phyloP scores from a whole-genome alignment of 1,284 basidiomycete genomes.

The Vanrija sp. region DNA sequence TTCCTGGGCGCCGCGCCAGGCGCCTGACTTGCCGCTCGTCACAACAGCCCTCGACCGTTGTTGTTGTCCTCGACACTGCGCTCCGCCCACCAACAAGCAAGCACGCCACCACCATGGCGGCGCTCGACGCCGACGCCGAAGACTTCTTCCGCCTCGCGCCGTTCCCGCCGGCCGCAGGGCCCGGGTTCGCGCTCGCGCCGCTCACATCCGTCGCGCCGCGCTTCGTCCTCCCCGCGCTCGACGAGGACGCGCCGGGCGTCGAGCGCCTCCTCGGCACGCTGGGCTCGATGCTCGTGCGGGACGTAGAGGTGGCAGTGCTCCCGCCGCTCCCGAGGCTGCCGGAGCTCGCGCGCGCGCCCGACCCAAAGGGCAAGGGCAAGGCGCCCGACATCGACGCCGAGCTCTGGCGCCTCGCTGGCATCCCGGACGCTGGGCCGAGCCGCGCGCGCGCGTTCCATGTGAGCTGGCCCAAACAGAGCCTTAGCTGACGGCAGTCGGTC shows the following conservation, averaged over 20 bases:
- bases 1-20: too few species aligned
- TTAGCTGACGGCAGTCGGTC: constrained; percentile 6
- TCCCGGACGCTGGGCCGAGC: constrained; percentile 21
- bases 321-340: background rate
- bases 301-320: constrained; percentile 1
- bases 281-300: background rate
- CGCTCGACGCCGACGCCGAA: background rate
- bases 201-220: constrained; percentile 6
- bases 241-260: constrained; percentile 25
- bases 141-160: constrained; percentile 6
- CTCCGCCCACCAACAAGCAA: too few species aligned
- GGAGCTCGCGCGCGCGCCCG: too few species aligned
- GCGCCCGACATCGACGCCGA: too few species aligned
- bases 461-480: background rate
- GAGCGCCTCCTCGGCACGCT: constrained; percentile 20
- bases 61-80: too few species aligned
- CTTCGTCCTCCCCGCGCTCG: constrained; percentile 26
- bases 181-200: background rate
- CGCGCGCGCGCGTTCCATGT: constrained; percentile 14
- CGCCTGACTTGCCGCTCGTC: too few species aligned
- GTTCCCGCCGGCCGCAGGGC: background rate
- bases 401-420: background rate
- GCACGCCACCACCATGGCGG: background rate
- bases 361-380: too few species aligned
- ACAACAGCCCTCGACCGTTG: too few species aligned